Percentiles rank a stretch among this genome's conserved stretches.
phyloP scores from a whole-genome alignment of 2,329 filamentous ascomycete genomes.

The Claviceps arundinis region DNA sequence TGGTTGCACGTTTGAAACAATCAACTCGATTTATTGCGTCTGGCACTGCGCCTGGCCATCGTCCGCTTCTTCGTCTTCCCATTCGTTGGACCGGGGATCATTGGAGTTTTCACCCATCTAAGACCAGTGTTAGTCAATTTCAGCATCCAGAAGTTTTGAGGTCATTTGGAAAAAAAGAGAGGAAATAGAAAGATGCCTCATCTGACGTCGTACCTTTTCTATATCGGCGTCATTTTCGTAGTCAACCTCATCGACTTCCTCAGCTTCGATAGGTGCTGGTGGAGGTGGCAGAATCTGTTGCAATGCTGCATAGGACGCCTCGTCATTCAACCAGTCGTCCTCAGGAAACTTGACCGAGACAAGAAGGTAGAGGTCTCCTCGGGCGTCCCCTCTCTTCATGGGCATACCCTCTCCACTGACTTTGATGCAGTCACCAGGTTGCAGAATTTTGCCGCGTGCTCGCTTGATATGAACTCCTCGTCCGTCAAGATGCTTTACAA shows the following conservation, averaged over 20 bases:
- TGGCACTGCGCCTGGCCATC: constrained; percentile 57
- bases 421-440: constrained; percentile 75
- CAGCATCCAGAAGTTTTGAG: neutral
- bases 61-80: constrained; percentile 61
- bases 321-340: constrained; percentile 65
- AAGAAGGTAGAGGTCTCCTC: constrained; percentile 76
- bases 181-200: neutral
- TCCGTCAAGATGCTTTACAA: constrained; percentile 85
- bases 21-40: constrained; percentile 43
- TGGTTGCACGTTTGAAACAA: too few relatives aligned
- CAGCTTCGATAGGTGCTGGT: constrained; percentile 46
- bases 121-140: constrained; percentile 12
- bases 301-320: constrained; percentile 57
- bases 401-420: constrained; percentile 90
- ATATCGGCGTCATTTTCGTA: constrained; percentile 75
- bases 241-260: constrained; percentile 75
- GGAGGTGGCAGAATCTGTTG: constrained; percentile 62
- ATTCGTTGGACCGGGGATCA: constrained; percentile 52
- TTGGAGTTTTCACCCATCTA: constrained; percentile 61
- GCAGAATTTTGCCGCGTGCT: constrained; percentile 67
- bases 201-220: constrained; percentile 48
- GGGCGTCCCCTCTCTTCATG: constrained; percentile 66
- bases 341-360: constrained; percentile 83
- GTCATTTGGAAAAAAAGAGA: neutral
- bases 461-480: constrained; percentile 75